Percentiles rank a stretch among this genome's conserved stretches.
These are phyloP conservation scores for Lactarius psammicola DNA, from an alignment of 768 basidiomycete genomes.

Conservation along the genomic window DNA sequence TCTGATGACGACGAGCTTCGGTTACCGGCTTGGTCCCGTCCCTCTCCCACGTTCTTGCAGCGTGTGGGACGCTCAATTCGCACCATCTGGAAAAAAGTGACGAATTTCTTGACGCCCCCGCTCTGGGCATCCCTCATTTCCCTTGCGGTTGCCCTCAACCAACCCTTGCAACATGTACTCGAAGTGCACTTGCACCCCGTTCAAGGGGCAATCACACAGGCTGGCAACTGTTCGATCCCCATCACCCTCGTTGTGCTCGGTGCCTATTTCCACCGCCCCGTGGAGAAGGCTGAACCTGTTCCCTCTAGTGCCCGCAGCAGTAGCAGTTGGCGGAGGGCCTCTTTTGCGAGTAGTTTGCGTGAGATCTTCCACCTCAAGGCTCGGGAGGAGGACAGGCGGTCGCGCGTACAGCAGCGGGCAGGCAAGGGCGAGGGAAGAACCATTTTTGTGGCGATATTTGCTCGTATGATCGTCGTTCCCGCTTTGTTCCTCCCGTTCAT, in stretches of 20 bases:
- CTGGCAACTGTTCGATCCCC: constrained; percentile 82
- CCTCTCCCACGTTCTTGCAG: constrained; percentile 34
- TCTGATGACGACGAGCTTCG: constrained; percentile 32
- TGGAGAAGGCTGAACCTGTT: constrained; percentile 19
- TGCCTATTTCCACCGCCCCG: constrained; percentile 76
- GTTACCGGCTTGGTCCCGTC: constrained; percentile 27
- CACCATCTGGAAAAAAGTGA: constrained; percentile 43
- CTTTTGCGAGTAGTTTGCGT: constrained; percentile 44
- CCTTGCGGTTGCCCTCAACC: constrained; percentile 72
- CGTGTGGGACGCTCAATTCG: constrained; percentile 33
- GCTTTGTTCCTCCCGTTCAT: constrained; percentile 74
- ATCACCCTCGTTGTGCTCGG: constrained; percentile 90
- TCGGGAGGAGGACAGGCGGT: constrained; percentile 14
- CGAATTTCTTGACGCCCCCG: constrained; percentile 85
- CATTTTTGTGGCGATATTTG: constrained; percentile 75
- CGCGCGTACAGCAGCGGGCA: constrained; percentile 28
- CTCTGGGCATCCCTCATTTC: constrained; percentile 78
- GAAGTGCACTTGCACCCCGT: constrained; percentile 61
- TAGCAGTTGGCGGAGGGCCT: constrained; percentile 28
- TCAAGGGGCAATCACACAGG: constrained; percentile 61
- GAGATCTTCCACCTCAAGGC: constrained; percentile 43
- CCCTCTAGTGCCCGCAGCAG: constrained; percentile 21
- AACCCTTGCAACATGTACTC: constrained; percentile 70
- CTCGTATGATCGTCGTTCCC: constrained; percentile 87
- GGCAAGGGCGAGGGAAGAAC: constrained; percentile 74